These are phyloP conservation scores for Lathyrus sativus DNA, from an alignment of 306 rosid species.

Conservation along the genomic window DNA sequence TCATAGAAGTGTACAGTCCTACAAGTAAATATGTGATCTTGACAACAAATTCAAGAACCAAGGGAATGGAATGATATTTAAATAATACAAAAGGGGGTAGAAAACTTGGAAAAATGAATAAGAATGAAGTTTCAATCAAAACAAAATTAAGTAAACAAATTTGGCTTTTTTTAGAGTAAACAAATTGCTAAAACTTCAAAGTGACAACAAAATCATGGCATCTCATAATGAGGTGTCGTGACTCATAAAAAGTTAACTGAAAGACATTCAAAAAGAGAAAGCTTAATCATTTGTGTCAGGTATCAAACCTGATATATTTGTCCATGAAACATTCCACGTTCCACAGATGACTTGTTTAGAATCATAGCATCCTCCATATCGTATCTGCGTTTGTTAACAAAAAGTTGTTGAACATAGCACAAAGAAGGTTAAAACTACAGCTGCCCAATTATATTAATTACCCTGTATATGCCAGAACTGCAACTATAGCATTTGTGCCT, in stretches of 20 bases:
- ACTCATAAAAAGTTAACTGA: neutral
- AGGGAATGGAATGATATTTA: neutral
- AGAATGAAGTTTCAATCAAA: constrained; percentile 6
- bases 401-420: constrained; percentile 22
- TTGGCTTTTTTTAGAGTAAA: neutral
- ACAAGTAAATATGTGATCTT: neutral
- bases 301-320: constrained; percentile 83
- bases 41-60: constrained; percentile 2
- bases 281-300: constrained; percentile 16
- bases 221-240: neutral
- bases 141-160: neutral
- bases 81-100: neutral
- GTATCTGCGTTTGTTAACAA: constrained; percentile 55
- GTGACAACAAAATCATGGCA: constrained; percentile 3
- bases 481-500: constrained; percentile 97
- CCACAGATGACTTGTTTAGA: constrained; percentile 91
- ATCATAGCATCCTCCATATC: constrained; percentile 99
- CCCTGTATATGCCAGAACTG: constrained; percentile 97
- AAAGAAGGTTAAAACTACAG: constrained; percentile 27
- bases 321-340: constrained; percentile 97
- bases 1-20: neutral
- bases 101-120: constrained; percentile 14
- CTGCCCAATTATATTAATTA: constrained; percentile 43
- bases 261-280: constrained; percentile 22
- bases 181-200: constrained; percentile 31